These are phyloP conservation scores for Trifolium dubium DNA, from an alignment of 306 rosid species.

Conservation along the genomic window DNA sequence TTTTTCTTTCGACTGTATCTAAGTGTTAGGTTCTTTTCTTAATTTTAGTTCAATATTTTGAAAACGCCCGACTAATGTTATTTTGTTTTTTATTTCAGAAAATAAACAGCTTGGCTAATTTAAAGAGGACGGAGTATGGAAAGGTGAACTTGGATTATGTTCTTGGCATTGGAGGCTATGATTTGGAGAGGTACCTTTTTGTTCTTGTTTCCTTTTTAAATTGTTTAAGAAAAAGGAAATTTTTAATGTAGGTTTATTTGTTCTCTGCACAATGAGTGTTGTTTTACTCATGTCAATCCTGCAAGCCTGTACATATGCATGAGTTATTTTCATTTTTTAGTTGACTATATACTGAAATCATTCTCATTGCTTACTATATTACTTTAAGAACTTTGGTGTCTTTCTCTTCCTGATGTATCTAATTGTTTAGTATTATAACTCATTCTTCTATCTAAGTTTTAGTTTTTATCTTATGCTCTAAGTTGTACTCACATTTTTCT, in stretches of 20 bases:
- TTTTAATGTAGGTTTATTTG: constrained; percentile 6
- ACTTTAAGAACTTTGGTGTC: background rate
- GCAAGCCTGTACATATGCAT: background rate
- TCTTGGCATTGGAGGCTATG: constrained; percentile 98
- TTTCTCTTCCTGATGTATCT: constrained; percentile 7
- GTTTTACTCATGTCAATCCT: constrained; percentile 1
- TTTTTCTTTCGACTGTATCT: constrained; percentile 21
- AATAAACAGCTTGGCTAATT: constrained; percentile 79
- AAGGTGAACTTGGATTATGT: constrained; percentile 94
- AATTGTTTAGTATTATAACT: background rate
- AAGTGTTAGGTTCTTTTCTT: background rate
- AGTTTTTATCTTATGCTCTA: background rate
- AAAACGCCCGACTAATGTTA: constrained; percentile 28
- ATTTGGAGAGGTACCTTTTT: constrained; percentile 82
- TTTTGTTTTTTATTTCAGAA: constrained; percentile 48
- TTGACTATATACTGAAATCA: constrained; percentile 6
- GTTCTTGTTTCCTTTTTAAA: constrained; percentile 37
- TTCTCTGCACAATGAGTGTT: constrained; percentile 5
- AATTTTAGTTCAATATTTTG: constrained; percentile 28
- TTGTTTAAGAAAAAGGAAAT: constrained; percentile 21
- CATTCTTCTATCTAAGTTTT: background rate
- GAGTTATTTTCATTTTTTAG: constrained; percentile 8
- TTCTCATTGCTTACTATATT: constrained; percentile 22
- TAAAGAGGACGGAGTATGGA: constrained; percentile 89
- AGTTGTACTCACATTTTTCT: background rate